Evolutionary conservation across 495 filamentous ascomycete species (phyloP).

Genomic region (Xylaria sp.): DNA sequence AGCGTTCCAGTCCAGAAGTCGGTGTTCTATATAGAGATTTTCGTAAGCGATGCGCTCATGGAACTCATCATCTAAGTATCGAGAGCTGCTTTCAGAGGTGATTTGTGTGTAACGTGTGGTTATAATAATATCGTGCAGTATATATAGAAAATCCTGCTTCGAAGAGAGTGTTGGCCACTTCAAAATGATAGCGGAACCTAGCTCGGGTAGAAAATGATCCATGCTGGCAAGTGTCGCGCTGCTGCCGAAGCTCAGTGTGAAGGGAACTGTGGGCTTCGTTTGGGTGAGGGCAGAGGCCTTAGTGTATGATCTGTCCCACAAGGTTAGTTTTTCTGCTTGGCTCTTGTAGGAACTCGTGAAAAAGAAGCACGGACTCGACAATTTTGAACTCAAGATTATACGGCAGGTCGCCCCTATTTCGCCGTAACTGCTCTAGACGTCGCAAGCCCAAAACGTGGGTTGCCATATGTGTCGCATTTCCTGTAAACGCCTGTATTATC

Average conservation of each 20-base stretch:
- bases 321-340: neutral
- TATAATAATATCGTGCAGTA: neutral
- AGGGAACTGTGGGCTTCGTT: neutral
- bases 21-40: neutral
- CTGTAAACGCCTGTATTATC: neutral
- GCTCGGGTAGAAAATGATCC: neutral
- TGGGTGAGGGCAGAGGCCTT: neutral
- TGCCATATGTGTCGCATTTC: neutral
- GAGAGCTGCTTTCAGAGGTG: neutral
- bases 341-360: neutral
- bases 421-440: neutral
- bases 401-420: neutral
- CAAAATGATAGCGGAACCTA: neutral
- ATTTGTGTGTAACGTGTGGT: neutral
- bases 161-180: neutral
- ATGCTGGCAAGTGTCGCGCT: neutral
- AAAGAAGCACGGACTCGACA: neutral
- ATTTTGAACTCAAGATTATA: neutral
- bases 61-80: neutral
- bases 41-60: slow-evolving; percentile 5
- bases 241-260: neutral
- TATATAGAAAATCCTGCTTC: neutral
- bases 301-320: neutral
- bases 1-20: neutral
- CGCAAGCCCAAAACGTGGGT: neutral